phyloP scores from a whole-genome alignment of 1,284 basidiomycete species.

The Cryptococcus sp. region DNA sequence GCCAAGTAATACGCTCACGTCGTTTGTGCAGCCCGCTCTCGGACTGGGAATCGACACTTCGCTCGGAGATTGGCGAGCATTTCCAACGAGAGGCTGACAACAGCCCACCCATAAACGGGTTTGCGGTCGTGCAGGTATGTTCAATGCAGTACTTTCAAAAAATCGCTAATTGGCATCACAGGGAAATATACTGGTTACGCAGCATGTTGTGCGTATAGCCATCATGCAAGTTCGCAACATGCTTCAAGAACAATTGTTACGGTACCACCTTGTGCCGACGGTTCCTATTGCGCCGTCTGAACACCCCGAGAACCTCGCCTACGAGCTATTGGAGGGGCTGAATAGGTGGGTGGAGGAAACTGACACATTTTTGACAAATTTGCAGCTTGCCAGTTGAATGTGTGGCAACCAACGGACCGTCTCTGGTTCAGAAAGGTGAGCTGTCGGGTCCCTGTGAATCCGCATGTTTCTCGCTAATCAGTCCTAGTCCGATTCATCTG shows the following conservation, averaged over 20 bases:
- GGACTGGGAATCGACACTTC: slow-evolving; percentile 44
- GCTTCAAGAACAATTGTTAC: neutral
- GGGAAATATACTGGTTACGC: slow-evolving; percentile 49
- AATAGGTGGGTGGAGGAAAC: slow-evolving; percentile 23
- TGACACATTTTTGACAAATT: neutral
- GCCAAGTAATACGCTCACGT: neutral
- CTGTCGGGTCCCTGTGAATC: slow-evolving; percentile 4
- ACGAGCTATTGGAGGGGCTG: slow-evolving; percentile 44
- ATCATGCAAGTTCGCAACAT: slow-evolving; percentile 38
- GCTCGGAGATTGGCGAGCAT: slow-evolving; percentile 36
- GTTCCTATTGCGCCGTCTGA: slow-evolving; percentile 12
- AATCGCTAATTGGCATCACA: neutral
- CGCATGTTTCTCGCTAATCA: slow-evolving; percentile 4
- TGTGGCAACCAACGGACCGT: slow-evolving; percentile 46
- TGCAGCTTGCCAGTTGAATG: slow-evolving; percentile 40
- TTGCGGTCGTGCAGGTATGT: slow-evolving; percentile 43
- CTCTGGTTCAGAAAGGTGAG: slow-evolving; percentile 46
- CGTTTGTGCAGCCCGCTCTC: slow-evolving; percentile 24
- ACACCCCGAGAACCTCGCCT: slow-evolving; percentile 41
- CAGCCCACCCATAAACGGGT: slow-evolving; percentile 34
- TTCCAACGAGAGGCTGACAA: slow-evolving; percentile 28
- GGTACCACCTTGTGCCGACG: no score
- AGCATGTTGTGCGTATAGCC: slow-evolving; percentile 43
- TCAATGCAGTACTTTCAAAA: neutral
- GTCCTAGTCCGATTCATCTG: slow-evolving; percentile 43